Conservation (phyloP, 176 grass and related monocot genomes). For the Oryza meridionalis region DNA sequence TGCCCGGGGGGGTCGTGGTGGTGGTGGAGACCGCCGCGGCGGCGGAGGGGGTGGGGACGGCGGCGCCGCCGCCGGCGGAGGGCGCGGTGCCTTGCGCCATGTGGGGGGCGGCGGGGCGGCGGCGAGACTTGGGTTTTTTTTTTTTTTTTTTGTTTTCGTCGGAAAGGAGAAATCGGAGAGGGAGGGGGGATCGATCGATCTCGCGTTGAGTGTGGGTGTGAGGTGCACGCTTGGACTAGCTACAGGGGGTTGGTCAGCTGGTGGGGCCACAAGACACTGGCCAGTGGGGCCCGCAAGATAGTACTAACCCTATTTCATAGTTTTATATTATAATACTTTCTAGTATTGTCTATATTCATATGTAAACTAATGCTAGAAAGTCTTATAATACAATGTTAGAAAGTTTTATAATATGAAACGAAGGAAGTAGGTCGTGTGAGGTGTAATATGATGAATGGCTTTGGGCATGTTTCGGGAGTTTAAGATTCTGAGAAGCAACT, state of each 20-base stretch:
- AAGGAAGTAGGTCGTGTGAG: too few species aligned
- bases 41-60: not conserved
- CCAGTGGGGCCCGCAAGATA: not conserved
- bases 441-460: too few species aligned
- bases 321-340: too few species aligned
- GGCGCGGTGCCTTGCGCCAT: constrained; percentile 53
- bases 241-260: not conserved
- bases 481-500: too few species aligned
- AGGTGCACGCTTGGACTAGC: constrained; percentile 36
- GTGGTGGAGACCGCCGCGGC: constrained; percentile 35
- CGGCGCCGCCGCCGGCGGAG: constrained; percentile 42
- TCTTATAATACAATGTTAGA: too few species aligned
- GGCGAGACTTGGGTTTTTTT: not conserved
- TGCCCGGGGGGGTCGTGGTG: constrained; percentile 51
- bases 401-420: too few species aligned
- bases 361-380: too few species aligned
- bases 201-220: constrained; percentile 12
- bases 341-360: too few species aligned
- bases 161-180: constrained; percentile 5
- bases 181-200: constrained; percentile 14
- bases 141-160: not conserved
- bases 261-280: constrained; percentile 9
- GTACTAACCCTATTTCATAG: too few species aligned
- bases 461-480: too few species aligned
- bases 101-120: not conserved